These are phyloP conservation scores for Ramularia endophylla DNA, from an alignment of 2,329 filamentous ascomycete species.

Conservation along the genomic window DNA sequence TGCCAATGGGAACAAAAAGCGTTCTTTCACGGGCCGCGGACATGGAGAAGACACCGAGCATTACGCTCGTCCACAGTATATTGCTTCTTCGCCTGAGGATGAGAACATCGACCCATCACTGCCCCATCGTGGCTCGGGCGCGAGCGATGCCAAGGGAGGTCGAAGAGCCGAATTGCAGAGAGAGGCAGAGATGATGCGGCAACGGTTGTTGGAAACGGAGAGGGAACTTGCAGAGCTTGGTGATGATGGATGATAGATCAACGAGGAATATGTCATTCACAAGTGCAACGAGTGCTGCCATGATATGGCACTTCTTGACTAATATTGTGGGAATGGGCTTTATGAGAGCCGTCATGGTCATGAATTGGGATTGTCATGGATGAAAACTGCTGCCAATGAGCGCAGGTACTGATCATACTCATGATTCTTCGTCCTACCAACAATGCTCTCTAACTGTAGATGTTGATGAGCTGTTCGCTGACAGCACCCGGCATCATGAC, in stretches of 20 bases:
- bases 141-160: constrained; percentile 46
- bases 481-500: constrained; percentile 65
- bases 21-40: constrained; percentile 54
- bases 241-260: constrained; percentile 13
- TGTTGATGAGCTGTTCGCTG: constrained; percentile 64
- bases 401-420: too few species aligned
- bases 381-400: too few species aligned
- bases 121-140: constrained; percentile 29
- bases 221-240: constrained; percentile 54
- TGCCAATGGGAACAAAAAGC: constrained; percentile 46
- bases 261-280: too few species aligned
- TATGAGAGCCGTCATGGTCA: too few species aligned
- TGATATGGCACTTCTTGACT: too few species aligned
- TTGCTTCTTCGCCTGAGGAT: constrained; percentile 12
- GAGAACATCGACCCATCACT: constrained; percentile 31
- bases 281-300: too few species aligned
- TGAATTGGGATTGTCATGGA: too few species aligned
- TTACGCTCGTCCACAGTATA: constrained; percentile 19
- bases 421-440: too few species aligned
- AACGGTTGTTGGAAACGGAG: constrained; percentile 67
- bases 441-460: constrained; percentile 38
- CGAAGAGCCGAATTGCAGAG: constrained; percentile 60
- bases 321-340: too few species aligned
- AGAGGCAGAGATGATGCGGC: constrained; percentile 71
- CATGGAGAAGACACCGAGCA: constrained; percentile 12